These are phyloP conservation scores for Deuterostichococcus epilithicus DNA, from an alignment of 139 green algal genomes.

Conservation along the genomic window DNA sequence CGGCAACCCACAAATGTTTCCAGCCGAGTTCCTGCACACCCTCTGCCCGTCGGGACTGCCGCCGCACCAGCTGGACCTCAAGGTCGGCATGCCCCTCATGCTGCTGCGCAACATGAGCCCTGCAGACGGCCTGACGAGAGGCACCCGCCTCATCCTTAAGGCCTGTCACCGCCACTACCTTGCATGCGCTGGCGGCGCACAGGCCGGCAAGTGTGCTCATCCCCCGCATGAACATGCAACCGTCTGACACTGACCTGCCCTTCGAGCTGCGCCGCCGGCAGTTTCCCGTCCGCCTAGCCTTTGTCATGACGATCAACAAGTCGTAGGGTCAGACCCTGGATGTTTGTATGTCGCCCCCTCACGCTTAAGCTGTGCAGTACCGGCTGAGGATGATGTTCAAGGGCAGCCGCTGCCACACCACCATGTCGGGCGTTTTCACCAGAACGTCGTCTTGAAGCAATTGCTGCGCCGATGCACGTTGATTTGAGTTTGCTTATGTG, in stretches of 20 bases:
- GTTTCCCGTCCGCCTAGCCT: conserved; percentile 30
- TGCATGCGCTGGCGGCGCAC: background rate
- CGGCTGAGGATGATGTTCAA: too few species aligned
- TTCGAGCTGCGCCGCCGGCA: conserved; percentile 26
- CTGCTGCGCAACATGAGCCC: background rate
- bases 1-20: background rate
- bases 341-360: too few species aligned
- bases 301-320: conserved; percentile 49
- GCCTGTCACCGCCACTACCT: background rate
- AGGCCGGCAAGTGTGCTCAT: conserved; percentile 6
- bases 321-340: conserved; percentile 39
- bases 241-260: conserved; percentile 8
- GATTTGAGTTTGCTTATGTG: too few species aligned
- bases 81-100: background rate
- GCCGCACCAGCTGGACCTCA: background rate
- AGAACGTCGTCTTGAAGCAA: too few species aligned
- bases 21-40: background rate
- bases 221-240: conserved; percentile 11
- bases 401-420: too few species aligned
- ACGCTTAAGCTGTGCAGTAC: too few species aligned
- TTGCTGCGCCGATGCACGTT: too few species aligned
- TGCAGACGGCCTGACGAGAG: background rate
- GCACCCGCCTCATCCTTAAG: background rate
- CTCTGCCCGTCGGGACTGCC: background rate
- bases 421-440: too few species aligned